Evolutionary conservation across 306 rosid species (phyloP), one percentile per base, ranked within the genome.

Genomic region (Cucumis cinereus): DNA sequence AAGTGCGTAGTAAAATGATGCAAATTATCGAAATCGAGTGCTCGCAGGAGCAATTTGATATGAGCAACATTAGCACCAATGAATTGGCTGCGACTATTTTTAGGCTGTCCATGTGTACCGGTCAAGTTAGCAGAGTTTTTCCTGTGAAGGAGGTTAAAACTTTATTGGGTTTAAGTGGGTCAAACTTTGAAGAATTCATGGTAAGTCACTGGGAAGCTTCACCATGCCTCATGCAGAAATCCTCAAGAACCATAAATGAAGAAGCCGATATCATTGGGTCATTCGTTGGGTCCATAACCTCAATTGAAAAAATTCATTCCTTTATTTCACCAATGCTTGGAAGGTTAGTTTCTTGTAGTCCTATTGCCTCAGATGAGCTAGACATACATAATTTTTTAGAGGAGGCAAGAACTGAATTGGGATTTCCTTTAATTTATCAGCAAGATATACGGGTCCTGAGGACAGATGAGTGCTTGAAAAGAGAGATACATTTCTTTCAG

Each of bases 361-460:
- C 96, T 53, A 85, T 89, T 81, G 89, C 92, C 80, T 89, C 92
- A 20, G 96, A 90, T 82, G 98, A 92, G 82, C 76, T 85, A 11
- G 84, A 86, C 76, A 86, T 90, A 64, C 85, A 85, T 62, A 78
- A 78, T 79, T 92, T 89, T 77, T 61, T 92, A 75, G 85, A 79
- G 63, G 96, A 90, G 81, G 90, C 78, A 73, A 85, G 81, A 63
- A 80, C 61, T 70, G 86, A 78, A 80, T 58, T 92, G 81, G 98
- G 98, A 70, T 89, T 86, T 79, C 94, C 92, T 73, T 66, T 90
- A 76, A 76, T 87, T 64, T 92, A 89, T 70, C 84, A 85, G 85
- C 94, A 92, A 84, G 96, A 90, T 79, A 84, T 92, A 36, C 86
- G 92, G 28, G 92, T 92, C 82, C 81, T 92, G 17, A 90, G 80